Base-by-base conservation (phyloP, 2,329 filamentous ascomycete species). In the Colletotrichum liriopes region DNA sequence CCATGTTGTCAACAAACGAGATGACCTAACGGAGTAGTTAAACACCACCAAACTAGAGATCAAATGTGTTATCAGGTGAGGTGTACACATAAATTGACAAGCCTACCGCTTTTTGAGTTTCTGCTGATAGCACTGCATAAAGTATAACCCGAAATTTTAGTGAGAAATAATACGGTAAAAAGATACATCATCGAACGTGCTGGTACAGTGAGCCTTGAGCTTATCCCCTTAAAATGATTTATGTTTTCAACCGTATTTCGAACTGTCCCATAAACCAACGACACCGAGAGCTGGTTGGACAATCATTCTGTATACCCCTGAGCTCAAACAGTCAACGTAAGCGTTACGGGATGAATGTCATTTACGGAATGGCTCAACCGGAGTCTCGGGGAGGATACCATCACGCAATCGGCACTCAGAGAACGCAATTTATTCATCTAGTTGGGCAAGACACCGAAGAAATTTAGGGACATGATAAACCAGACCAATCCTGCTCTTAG, bases 361-460 rank as follows among this genome's bases (percentile, higher is more conserved):
- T 23, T 58, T 55, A 39, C 3, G 59, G 60, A 20, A 23, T 49
- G 23, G 32, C 39, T 26, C 16, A 11, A 65, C 20, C 4, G 11
- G 18, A 26, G 5, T 47, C 55, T 39, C 6, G 32, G 29, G 18
- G 1, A 41, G 23, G 23, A 29, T 16, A 11, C 7, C 32, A 65
- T 59, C 61, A 65, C 67, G 67, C 61, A 59, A 69, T 69, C 37
- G 26, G 20, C 16, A 29, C 16, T 35, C 23, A 9, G 20, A 65
- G 47, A 35, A 45, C 37, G 67, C 23, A 59, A 70, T 45, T 14
- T 20, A 20, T 5, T 6, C 18, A 32, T 54, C 26, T 3, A 5
- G 7, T 32, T 5, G 12, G 5, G 51, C 14, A 5, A 35, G 8
- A 54, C n/a, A 54, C 6, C 29, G 1, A 26, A 11, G 16, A 7